These are phyloP conservation scores for Nevesoporus exiguus DNA, from an alignment of 768 basidiomycete genomes.

Conservation along the genomic window DNA sequence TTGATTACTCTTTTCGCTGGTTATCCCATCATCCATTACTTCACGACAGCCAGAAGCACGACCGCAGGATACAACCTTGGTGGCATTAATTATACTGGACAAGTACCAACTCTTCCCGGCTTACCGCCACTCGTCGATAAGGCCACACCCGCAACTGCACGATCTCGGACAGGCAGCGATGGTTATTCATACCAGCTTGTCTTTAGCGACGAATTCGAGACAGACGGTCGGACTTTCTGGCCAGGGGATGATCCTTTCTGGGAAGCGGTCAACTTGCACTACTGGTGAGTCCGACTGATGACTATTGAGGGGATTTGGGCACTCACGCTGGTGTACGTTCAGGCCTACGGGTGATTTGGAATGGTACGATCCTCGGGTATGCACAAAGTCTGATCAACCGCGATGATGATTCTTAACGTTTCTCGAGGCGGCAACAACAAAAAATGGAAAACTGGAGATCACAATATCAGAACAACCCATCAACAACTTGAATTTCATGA, in stretches of 20 bases:
- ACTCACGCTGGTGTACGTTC: slow-evolving; percentile 8
- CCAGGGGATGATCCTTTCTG: slow-evolving; percentile 80
- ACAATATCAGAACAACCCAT: slow-evolving; percentile 66
- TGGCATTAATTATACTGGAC: slow-evolving; percentile 75
- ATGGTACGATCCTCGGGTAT: slow-evolving; percentile 77
- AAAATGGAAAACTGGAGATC: slow-evolving; percentile 75
- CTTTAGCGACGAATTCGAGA: slow-evolving; percentile 87
- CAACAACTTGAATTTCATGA: slow-evolving; percentile 82
- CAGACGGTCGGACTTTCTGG: slow-evolving; percentile 68
- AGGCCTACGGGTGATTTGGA: slow-evolving; percentile 73
- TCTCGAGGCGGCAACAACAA: slow-evolving; percentile 62
- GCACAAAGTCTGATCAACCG: slow-evolving; percentile 16
- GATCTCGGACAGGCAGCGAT: slow-evolving; percentile 63
- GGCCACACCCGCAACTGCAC: slow-evolving; percentile 62
- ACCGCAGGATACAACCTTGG: slow-evolving; percentile 79
- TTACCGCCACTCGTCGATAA: slow-evolving; percentile 70
- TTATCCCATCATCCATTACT: slow-evolving; percentile 77
- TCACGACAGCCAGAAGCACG: slow-evolving; percentile 26
- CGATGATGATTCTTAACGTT: not conserved
- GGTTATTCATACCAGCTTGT: slow-evolving; percentile 78
- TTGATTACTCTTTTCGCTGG: slow-evolving; percentile 82
- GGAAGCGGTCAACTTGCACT: slow-evolving; percentile 87
- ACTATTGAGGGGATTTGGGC: not conserved
- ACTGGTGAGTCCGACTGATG: slow-evolving; percentile 49
- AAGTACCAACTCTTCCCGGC: slow-evolving; percentile 73